Evolutionary conservation across 176 grass and related monocot species (phyloP), one percentile per base, ranked within the genome.

Genomic region (Rhynchospora tenuis): DNA sequence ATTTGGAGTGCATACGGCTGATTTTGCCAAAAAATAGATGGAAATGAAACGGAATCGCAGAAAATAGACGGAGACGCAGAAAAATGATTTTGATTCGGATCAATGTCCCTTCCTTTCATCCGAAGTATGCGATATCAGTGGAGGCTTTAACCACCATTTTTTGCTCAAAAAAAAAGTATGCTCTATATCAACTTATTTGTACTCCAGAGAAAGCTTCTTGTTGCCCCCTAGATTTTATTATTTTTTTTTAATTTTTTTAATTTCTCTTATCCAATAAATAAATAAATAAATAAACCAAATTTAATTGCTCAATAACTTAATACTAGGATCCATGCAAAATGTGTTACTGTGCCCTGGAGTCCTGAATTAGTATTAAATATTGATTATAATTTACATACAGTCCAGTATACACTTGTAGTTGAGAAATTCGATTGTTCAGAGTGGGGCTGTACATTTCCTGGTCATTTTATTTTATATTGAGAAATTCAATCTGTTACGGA

Each of bases 101-200:
- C 56, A 93, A 73, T 65, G 74, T 94, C 17, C 84, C 73, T 13
- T 94, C 95, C 67, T 80, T 91, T 79, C 93, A 90, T 71, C 85
- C 68, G 87, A 94, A 87, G 92, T 98, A 88, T 94, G 90, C 69
- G 17, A n/a, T n/a, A n/a, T n/a, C n/a, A n/a, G n/a, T n/a, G n/a
- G n/a, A n/a, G n/a, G n/a, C n/a, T n/a, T n/a, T n/a, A n/a, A n/a
- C n/a, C n/a, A n/a, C n/a, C n/a, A n/a, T n/a, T n/a, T n/a, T n/a
- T n/a, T n/a, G n/a, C n/a, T n/a, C n/a, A n/a, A n/a, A n/a, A n/a
- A n/a, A n/a, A n/a, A 94, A 87, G 92, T 98, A 88, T 94, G 90
- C 69, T 13, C 31, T 59, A 17, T 69, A 20, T 64, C 17, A 47
- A 20, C 29, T 86, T 15, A 38, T 67, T 31, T 80, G 52, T 24